Evolutionary conservation across 106 monocot species (phyloP), one percentile per base, ranked within the genome.

Genomic region (Platanthera guangdongensis): DNA sequence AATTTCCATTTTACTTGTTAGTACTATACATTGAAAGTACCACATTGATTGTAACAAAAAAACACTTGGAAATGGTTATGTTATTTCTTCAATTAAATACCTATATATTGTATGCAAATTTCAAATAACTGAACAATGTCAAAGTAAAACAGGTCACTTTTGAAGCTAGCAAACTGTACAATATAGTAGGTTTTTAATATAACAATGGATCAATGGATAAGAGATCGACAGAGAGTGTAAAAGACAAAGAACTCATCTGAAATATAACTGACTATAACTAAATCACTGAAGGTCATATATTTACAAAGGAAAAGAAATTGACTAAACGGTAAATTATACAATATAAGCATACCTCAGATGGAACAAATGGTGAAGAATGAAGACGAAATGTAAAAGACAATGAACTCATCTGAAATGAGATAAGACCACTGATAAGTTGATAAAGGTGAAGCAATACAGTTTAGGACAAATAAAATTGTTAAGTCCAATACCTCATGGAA

Each of bases 401-500:
- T 50, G 79, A 82, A 68, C 88, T 81, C 30, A 94, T 84, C 91
- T 94, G 91, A 70, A 82, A 78, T 54, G 64, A 63, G 72, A 70
- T 47, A 74, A 51, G 25, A 16, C 22, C 68, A 64, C 18, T 32
- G 32, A 76, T 62, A 52, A 78, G 16, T 77, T 3, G 39, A 75
- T 39, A 73, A n/a, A 46, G 4, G 13, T 13, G 7, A 47, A 47
- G 10, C 9, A 70, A 70, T 14, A 46, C 0, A 70, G 10, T 67
- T 47, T n/a, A 70, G 16, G 68, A 30, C 9, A 65, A 12, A 65
- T 12, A 65, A 19, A 65, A 65, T 65, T 65, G 5, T 54, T 72
- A 8, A 78, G 67, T 14, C 5, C 13, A 79, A 72, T 85, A 97
- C 96, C 93, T 91, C 91, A 18, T 75, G 87, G 59, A 99, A 90